These are phyloP conservation scores for Gillenia trifoliata DNA, from an alignment of 306 rosid genomes.

Conservation along the genomic window DNA sequence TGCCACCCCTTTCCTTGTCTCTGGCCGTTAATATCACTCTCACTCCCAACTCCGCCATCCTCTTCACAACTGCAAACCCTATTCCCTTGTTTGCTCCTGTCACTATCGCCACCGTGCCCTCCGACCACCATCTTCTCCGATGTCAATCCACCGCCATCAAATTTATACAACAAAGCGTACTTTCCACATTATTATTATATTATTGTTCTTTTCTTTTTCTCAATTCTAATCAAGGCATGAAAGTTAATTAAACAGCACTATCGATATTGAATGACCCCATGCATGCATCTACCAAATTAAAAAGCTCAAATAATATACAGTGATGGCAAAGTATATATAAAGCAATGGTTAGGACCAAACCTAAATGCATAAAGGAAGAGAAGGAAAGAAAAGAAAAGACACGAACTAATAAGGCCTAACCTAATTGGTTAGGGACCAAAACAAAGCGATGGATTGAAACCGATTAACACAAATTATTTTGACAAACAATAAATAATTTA, in stretches of 20 bases:
- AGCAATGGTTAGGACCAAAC: background rate
- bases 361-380: background rate
- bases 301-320: background rate
- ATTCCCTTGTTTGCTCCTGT: conserved; percentile 90
- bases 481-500: no score
- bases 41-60: conserved; percentile 56
- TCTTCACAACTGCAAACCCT: conserved; percentile 70
- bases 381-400: no score
- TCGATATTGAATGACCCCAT: background rate
- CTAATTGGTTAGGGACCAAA: background rate
- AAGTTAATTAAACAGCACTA: background rate
- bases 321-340: background rate
- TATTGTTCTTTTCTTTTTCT: no score
- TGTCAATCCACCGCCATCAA: background rate
- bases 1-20: conserved; percentile 47
- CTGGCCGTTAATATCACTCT: conserved; percentile 71
- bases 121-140: conserved; percentile 75
- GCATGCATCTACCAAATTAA: background rate
- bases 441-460: background rate
- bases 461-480: background rate
- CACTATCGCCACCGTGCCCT: conserved; percentile 70
- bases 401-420: background rate
- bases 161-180: background rate
- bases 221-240: no score
- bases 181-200: no score